Evolutionary conservation across 1,139 yeast species (phyloP), one percentile per base, ranked within the genome.

Genomic region (Candida sanyaensis): DNA sequence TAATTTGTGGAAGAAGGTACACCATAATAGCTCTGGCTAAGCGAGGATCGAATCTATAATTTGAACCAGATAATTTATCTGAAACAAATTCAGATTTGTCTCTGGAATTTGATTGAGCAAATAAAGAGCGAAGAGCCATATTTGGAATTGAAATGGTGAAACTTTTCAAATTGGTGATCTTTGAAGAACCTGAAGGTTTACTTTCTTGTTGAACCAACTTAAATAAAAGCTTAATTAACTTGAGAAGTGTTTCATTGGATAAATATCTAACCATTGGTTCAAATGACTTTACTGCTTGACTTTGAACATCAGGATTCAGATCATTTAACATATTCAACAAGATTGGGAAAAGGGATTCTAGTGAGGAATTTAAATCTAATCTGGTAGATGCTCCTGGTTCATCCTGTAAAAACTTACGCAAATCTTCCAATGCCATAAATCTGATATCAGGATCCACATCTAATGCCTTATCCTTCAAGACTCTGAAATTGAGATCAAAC

Each of bases 351-450:
- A 86, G 78, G 12, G 62, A 63, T 45, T 72, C 73, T 27, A 73
- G 61, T 12, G 57, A 50, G 26, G 58, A 55, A 39, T 58, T 55
- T 28, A 58, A 51, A 28, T 60, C 56, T 34, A 63, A 52, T 53
- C 63, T 55, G 43, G 65, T 56, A 44, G 69, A 55, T 53, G 55
- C 48, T 55, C 52, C 48, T 12, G 49, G 32, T 13, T 49, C 50
- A 31, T 43, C 42, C 23, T 41, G 45, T 68, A 75, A 51, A 70
- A 71, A 58, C 52, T 78, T 80, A 57, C 80, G 81, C 57, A 89
- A 75, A 61, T 90, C 97, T 56, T 82, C 88, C 52, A 89, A 71
- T 2, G 93, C 96, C 97, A 90, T 90, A 66, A 84, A 89, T 60
- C 96, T 75, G 56, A 87, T 73, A 62, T 90, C 97, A 3, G 95